phyloP scores from a whole-genome alignment of 768 basidiomycete species.

The Leccinellum albellum region DNA sequence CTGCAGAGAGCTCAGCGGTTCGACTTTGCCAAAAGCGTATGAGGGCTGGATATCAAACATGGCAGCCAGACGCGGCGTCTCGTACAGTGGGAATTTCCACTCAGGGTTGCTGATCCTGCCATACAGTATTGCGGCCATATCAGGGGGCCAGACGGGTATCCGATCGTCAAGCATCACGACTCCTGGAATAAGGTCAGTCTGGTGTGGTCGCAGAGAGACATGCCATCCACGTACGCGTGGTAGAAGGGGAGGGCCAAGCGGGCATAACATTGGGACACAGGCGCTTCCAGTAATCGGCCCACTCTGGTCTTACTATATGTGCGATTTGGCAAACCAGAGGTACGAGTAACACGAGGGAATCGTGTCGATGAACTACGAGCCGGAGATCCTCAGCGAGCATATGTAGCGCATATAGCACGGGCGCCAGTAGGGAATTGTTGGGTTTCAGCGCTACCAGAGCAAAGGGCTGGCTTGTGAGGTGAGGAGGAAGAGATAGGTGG shows the following conservation, averaged over 20 bases:
- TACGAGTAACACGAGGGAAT: conserved; percentile 53
- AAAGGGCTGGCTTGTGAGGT: conserved; percentile 26
- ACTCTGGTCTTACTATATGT: conserved; percentile 67
- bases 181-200: conserved; percentile 30
- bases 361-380: conserved; percentile 52
- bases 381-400: conserved; percentile 71
- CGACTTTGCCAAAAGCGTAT: conserved; percentile 58
- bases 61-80: conserved; percentile 43
- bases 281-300: conserved; percentile 92
- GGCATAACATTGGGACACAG: conserved; percentile 60
- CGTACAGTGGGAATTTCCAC: conserved; percentile 52
- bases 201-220: background rate
- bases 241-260: conserved; percentile 55
- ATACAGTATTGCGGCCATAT: conserved; percentile 64
- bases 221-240: conserved; percentile 21
- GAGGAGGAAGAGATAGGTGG: conserved; percentile 38
- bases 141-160: conserved; percentile 74
- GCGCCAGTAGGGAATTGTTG: conserved; percentile 45
- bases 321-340: conserved; percentile 63
- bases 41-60: conserved; percentile 51
- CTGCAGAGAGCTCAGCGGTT: conserved; percentile 53
- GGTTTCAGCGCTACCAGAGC: conserved; percentile 29
- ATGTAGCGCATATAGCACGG: conserved; percentile 72
- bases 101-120: conserved; percentile 60
- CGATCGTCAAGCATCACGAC: conserved; percentile 58